Percentiles rank a stretch among this genome's conserved stretches.
Evolutionary conservation across 2,329 filamentous ascomycete genomes (phyloP).

Genomic region (Blastomyces parvus): DNA sequence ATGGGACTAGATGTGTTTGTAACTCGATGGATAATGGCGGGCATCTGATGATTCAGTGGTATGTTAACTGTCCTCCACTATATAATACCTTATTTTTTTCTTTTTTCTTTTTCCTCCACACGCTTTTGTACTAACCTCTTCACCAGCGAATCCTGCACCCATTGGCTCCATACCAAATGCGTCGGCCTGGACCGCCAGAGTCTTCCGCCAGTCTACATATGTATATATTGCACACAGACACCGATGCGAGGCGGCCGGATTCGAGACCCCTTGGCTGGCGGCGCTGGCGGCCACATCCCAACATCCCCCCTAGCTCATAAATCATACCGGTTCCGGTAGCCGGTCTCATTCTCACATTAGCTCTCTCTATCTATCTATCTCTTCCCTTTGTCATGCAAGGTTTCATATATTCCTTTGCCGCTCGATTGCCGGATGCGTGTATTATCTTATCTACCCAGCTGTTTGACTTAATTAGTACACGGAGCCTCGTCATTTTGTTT

Average conservation of each 20-base stretch:
- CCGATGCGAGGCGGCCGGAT: slow-evolving; percentile 22
- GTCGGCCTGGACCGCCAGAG: slow-evolving; percentile 44
- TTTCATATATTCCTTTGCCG: neutral
- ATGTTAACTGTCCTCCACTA: slow-evolving; percentile 15
- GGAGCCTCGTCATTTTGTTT: neutral
- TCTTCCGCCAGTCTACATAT: slow-evolving; percentile 42
- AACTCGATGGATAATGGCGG: slow-evolving; percentile 45
- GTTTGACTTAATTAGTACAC: neutral
- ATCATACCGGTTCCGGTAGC: slow-evolving; percentile 13
- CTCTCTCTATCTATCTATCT: neutral
- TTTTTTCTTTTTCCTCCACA: neutral
- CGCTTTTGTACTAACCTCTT: too few species aligned
- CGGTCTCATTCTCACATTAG: neutral
- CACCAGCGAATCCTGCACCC: slow-evolving; percentile 49
- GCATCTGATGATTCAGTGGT: slow-evolving; percentile 52
- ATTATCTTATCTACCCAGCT: neutral
- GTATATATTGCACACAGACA: slow-evolving; percentile 41
- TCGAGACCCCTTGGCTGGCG: slow-evolving; percentile 17
- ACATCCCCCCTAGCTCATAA: slow-evolving; percentile 23
- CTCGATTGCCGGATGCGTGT: neutral
- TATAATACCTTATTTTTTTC: neutral
- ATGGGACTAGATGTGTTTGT: slow-evolving; percentile 50
- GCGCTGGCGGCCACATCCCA: slow-evolving; percentile 13
- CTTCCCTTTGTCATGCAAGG: neutral
- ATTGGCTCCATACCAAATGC: slow-evolving; percentile 53